Evolutionary conservation across 306 rosid genomes (phyloP).

Genomic region (Begonia fuchsioides): DNA sequence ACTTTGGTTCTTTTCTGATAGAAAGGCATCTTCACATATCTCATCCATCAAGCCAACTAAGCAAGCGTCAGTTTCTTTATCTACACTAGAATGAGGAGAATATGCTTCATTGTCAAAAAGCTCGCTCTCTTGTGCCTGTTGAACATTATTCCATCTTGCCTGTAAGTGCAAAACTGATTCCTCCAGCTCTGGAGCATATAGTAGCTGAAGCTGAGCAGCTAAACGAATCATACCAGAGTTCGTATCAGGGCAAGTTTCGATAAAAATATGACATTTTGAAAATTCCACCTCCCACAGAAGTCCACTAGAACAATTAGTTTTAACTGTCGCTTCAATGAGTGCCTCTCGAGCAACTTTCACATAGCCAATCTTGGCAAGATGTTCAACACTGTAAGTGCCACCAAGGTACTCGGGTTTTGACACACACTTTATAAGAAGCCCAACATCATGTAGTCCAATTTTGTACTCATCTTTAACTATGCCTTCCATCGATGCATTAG

Average conservation of each 20-base stretch:
- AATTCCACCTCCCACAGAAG: slow-evolving; percentile 79
- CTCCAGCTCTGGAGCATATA: slow-evolving; percentile 93
- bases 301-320: slow-evolving; percentile 58
- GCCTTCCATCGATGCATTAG: slow-evolving; percentile 37
- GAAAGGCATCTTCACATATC: slow-evolving; percentile 84
- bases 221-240: slow-evolving; percentile 59
- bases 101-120: slow-evolving; percentile 28
- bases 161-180: slow-evolving; percentile 87
- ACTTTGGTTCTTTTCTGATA: slow-evolving; percentile 18
- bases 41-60: slow-evolving; percentile 63
- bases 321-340: slow-evolving; percentile 59
- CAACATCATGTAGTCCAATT: slow-evolving; percentile 63
- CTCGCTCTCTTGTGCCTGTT: slow-evolving; percentile 48
- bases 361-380: slow-evolving; percentile 57
- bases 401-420: slow-evolving; percentile 27
- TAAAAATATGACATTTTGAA: slow-evolving; percentile 45
- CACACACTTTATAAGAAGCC: slow-evolving; percentile 47
- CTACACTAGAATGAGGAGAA: slow-evolving; percentile 24
- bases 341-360: slow-evolving; percentile 81
- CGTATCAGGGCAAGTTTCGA: slow-evolving; percentile 85
- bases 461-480: slow-evolving; percentile 29
- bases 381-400: slow-evolving; percentile 45
- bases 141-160: slow-evolving; percentile 78
- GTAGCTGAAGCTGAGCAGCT: slow-evolving; percentile 73
- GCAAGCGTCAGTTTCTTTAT: slow-evolving; percentile 27